These are phyloP conservation scores for Polyplosphaeria fusca DNA, from an alignment of 495 filamentous ascomycete genomes.

Conservation along the genomic window DNA sequence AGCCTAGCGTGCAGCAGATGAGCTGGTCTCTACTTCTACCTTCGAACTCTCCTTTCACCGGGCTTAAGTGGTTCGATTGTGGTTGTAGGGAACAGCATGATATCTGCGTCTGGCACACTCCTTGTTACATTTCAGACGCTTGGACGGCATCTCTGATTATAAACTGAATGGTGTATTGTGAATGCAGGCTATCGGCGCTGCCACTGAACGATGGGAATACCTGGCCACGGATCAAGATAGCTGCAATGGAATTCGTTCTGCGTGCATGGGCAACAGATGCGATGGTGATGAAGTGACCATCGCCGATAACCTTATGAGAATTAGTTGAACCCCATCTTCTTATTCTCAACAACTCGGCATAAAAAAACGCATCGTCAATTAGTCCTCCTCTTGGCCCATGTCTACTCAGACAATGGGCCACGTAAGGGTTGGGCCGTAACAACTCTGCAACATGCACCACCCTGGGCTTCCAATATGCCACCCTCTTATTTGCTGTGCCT, in stretches of 20 bases:
- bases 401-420: neutral
- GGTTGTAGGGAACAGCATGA: constrained; percentile 71
- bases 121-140: constrained; percentile 98
- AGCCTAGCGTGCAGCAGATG: constrained; percentile 94
- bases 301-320: constrained; percentile 18
- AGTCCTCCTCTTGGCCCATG: constrained; percentile 7
- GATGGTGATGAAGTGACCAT: neutral
- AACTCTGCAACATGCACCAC: constrained; percentile 13
- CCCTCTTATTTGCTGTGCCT: neutral
- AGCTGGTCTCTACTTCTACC: constrained; percentile 63
- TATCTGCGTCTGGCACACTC: constrained; percentile 99
- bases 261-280: neutral
- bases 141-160: constrained; percentile 94
- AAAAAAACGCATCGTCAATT: constrained; percentile 24
- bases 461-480: neutral
- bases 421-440: constrained; percentile 20
- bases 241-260: neutral
- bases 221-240: no score
- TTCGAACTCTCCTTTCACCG: constrained; percentile 73
- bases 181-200: no score
- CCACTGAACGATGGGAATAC: no score
- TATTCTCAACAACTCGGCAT: constrained; percentile 23
- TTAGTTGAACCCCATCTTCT: constrained; percentile 7
- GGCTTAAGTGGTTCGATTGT: constrained; percentile 85
- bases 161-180: constrained; percentile 51